These are phyloP conservation scores for Mycocalia duriaeana DNA, from an alignment of 1,284 basidiomycete species.

Conservation along the genomic window DNA sequence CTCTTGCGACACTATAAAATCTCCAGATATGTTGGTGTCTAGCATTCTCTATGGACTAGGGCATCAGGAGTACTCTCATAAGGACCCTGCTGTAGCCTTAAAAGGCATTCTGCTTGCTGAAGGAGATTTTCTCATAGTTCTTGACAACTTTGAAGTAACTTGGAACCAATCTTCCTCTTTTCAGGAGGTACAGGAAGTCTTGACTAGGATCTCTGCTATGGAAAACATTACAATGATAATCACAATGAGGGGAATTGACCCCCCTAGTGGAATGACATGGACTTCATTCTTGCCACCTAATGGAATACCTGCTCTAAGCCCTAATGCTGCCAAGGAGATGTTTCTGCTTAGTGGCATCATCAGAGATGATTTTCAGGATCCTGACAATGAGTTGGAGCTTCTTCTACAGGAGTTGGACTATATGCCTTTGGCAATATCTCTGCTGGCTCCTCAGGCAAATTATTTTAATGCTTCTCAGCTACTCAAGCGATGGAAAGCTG, in stretches of 20 bases:
- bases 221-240: slow-evolving; percentile 10
- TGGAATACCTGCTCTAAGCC: slow-evolving; percentile 6
- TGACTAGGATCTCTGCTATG: slow-evolving; percentile 8
- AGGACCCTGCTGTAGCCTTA: neutral
- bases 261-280: slow-evolving; percentile 11
- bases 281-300: slow-evolving; percentile 4
- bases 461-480: neutral
- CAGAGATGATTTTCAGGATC: neutral
- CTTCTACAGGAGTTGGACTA: slow-evolving; percentile 4
- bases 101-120: neutral
- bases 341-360: slow-evolving; percentile 1
- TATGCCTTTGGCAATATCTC: slow-evolving; percentile 5
- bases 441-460: neutral
- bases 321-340: slow-evolving; percentile 5
- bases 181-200: slow-evolving; percentile 9
- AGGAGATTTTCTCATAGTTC: slow-evolving; percentile 6
- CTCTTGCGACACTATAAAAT: slow-evolving; percentile 9
- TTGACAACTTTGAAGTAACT: slow-evolving; percentile 16
- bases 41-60: slow-evolving; percentile 8
- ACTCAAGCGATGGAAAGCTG: neutral
- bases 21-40: slow-evolving; percentile 1
- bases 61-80: neutral
- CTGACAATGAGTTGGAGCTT: neutral
- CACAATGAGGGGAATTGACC: slow-evolving; percentile 11
- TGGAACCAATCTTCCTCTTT: slow-evolving; percentile 9